Conservation (phyloP, 148 eudicot genomes). For the Suaeda aralocaspica region DNA sequence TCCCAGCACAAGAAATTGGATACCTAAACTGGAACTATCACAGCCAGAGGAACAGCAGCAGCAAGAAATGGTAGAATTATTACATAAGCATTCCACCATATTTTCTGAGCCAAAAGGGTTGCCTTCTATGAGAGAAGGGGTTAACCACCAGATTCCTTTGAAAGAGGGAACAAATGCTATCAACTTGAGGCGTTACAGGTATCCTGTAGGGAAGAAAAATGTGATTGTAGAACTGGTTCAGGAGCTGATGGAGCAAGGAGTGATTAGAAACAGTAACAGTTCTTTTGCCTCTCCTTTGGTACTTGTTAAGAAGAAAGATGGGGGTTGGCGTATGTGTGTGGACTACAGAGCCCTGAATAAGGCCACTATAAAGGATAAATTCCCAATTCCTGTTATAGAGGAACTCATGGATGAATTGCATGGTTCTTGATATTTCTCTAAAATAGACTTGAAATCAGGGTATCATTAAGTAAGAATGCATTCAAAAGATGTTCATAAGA, state of each 20-base stretch:
- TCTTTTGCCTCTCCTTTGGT: not conserved
- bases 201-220: not conserved
- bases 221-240: not conserved
- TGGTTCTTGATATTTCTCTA: not conserved
- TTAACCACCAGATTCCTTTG: not conserved
- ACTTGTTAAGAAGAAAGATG: slow-evolving; percentile 1
- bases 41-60: no score
- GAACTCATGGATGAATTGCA: not conserved
- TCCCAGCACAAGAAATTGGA: no score
- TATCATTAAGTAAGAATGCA: not conserved
- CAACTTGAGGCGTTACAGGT: not conserved
- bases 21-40: no score
- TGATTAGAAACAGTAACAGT: not conserved
- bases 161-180: not conserved
- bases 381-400: not conserved
- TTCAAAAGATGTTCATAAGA: not conserved
- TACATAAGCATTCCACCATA: no score
- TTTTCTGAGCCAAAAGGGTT: no score
- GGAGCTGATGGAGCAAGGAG: not conserved
- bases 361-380: not conserved
- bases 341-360: not conserved
- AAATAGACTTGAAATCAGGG: not conserved
- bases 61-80: no score
- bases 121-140: not conserved
- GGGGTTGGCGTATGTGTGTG: not conserved